Evolutionary conservation across 2,329 filamentous ascomycete genomes (phyloP).

Genomic region (Xylariaceae sp.): DNA sequence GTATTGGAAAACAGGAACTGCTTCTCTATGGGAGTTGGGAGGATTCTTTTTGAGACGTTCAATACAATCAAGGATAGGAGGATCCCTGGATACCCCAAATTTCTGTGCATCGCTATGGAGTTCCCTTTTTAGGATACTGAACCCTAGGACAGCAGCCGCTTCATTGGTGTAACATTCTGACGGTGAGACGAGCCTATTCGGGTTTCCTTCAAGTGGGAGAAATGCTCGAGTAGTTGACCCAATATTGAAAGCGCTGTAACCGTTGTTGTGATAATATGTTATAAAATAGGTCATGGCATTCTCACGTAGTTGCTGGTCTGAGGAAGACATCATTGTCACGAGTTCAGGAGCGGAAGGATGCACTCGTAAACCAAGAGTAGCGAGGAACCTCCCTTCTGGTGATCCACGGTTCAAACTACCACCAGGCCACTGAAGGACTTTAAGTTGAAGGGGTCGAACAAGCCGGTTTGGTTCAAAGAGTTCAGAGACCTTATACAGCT

Average conservation of each 20-base stretch:
- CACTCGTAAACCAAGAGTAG: slow-evolving; percentile 72
- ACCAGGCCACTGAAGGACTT: slow-evolving; percentile 82
- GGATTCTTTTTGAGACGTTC: slow-evolving; percentile 74
- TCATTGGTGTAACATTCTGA: slow-evolving; percentile 83
- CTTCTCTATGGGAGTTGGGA: slow-evolving; percentile 69
- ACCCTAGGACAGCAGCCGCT: slow-evolving; percentile 77
- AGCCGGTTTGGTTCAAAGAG: slow-evolving; percentile 80
- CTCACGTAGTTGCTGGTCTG: slow-evolving; percentile 64
- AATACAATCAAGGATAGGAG: slow-evolving; percentile 78
- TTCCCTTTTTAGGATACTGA: slow-evolving; percentile 75
- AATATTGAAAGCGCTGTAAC: slow-evolving; percentile 71
- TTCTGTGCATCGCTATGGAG: slow-evolving; percentile 80
- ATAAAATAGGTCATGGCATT: slow-evolving; percentile 83
- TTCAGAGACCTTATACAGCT: slow-evolving; percentile 75
- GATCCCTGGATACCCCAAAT: slow-evolving; percentile 85
- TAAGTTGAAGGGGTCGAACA: slow-evolving; percentile 72
- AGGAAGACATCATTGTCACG: slow-evolving; percentile 75
- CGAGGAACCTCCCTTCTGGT: slow-evolving; percentile 76
- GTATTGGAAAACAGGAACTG: slow-evolving; percentile 79
- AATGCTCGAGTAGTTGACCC: slow-evolving; percentile 62
- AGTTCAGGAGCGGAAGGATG: slow-evolving; percentile 76
- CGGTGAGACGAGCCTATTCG: slow-evolving; percentile 70
- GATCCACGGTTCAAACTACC: slow-evolving; percentile 68
- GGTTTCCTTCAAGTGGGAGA: slow-evolving; percentile 74
- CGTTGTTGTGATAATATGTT: slow-evolving; percentile 76